Conservation (phyloP, 2,329 filamentous ascomycete species). For the Paraphaeosphaeria sporulosa region DNA sequence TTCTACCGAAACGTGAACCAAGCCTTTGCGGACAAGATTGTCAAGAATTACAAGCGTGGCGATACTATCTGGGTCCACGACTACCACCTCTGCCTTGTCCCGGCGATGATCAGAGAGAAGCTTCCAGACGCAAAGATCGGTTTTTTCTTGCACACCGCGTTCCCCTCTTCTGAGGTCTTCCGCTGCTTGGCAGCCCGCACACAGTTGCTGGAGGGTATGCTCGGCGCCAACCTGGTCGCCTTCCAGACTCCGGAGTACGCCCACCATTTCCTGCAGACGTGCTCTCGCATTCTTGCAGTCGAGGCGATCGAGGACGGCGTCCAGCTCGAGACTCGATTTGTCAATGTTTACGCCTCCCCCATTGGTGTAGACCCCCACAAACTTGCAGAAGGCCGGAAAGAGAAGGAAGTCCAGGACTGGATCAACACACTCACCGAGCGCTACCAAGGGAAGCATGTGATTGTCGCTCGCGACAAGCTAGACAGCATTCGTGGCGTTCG, state of each 20-base stretch:
- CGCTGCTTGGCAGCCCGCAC: conserved; percentile 87
- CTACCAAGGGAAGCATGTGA: conserved; percentile 87
- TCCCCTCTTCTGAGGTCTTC: conserved; percentile 96
- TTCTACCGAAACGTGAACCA: conserved; percentile 94
- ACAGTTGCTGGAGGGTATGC: conserved; percentile 87
- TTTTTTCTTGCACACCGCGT: conserved; percentile 94
- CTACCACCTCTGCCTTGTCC: conserved; percentile 90
- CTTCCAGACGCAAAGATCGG: conserved; percentile 93
- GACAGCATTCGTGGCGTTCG: conserved; percentile 91
- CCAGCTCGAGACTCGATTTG: conserved; percentile 90
- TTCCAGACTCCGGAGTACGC: conserved; percentile 96
- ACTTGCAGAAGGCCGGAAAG: conserved; percentile 73
- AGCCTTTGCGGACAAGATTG: conserved; percentile 88
- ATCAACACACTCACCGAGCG: conserved; percentile 80
- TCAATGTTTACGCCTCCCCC: conserved; percentile 83
- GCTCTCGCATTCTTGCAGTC: conserved; percentile 87
- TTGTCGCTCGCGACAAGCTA: conserved; percentile 92
- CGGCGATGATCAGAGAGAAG: conserved; percentile 87
- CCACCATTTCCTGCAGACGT: conserved; percentile 93
- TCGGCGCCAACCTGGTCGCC: conserved; percentile 89
- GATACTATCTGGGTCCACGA: conserved; percentile 96
- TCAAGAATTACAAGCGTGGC: conserved; percentile 90
- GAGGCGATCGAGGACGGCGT: conserved; percentile 89
- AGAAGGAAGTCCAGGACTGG: conserved; percentile 79
- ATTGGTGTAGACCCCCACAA: conserved; percentile 91